phyloP scores from a whole-genome alignment of 768 basidiomycete species.

The Pisolithus microcarpus region DNA sequence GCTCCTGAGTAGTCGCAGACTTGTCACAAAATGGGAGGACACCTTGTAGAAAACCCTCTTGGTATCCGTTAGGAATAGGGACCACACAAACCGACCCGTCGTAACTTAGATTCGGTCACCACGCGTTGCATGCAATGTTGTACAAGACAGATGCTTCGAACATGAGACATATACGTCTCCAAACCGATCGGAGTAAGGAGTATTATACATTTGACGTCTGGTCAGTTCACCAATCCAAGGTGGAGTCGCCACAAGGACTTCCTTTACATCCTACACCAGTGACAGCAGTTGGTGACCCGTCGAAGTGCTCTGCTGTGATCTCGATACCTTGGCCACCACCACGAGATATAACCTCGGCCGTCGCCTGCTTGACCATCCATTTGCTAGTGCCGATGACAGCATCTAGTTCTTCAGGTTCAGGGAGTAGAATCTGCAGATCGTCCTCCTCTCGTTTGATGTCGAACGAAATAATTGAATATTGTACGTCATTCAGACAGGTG shows the following conservation, averaged over 20 bases:
- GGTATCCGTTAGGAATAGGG: too few relatives aligned
- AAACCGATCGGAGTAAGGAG: too few relatives aligned
- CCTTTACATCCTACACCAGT: not conserved
- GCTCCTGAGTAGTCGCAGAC: too few relatives aligned
- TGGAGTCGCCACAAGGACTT: not conserved
- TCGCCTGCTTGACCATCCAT: constrained; percentile 55
- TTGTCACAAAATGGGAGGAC: too few relatives aligned
- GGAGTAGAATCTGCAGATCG: constrained; percentile 46
- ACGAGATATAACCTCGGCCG: constrained; percentile 31
- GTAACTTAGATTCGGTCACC: too few relatives aligned
- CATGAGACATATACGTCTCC: too few relatives aligned
- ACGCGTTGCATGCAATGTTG: too few relatives aligned
- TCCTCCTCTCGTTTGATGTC: constrained; percentile 42
- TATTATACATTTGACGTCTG: not conserved
- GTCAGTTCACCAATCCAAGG: not conserved
- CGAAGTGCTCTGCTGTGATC: constrained; percentile 22
- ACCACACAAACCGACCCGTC: too few relatives aligned
- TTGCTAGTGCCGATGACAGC: constrained; percentile 54
- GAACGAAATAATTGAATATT: constrained; percentile 57
- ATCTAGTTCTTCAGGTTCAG: constrained; percentile 46
- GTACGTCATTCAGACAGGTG: constrained; percentile 49
- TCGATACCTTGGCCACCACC: constrained; percentile 28
- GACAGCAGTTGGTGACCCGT: not conserved
- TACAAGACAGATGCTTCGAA: too few relatives aligned
- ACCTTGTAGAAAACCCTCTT: too few relatives aligned